Conservation (phyloP, 2,329 filamentous ascomycete species). For the Sporothrix pseudoabietina region DNA sequence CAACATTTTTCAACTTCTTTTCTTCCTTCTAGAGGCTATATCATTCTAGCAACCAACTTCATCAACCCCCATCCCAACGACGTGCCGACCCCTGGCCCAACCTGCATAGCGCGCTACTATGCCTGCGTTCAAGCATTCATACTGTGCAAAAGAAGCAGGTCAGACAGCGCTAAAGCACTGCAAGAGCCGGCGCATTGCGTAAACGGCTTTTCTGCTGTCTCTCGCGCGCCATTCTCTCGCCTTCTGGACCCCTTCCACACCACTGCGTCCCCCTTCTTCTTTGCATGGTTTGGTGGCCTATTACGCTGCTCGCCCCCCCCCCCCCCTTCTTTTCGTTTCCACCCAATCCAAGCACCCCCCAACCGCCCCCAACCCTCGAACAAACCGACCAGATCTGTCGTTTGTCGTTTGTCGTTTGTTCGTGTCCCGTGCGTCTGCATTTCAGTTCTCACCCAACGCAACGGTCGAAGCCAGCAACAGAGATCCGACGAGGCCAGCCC, state of each 20-base stretch:
- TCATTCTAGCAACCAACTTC: not conserved
- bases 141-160: constrained; percentile 20
- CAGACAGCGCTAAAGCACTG: constrained; percentile 27
- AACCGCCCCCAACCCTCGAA: constrained; percentile 5
- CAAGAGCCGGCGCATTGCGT: constrained; percentile 27
- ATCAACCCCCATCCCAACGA: not conserved
- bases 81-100: not conserved
- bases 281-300: constrained; percentile 1
- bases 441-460: not conserved
- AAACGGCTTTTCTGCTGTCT: not conserved
- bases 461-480: not conserved
- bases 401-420: not conserved
- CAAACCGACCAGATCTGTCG: not conserved
- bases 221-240: not conserved
- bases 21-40: not conserved
- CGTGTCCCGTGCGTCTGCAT: constrained; percentile 14
- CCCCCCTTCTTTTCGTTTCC: not conserved
- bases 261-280: not conserved
- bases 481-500: not conserved
- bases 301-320: not conserved
- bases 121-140: constrained; percentile 4
- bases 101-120: not conserved
- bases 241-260: constrained; percentile 15
- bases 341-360: not conserved
- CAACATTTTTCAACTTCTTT: not conserved